Evolutionary conservation across 2,329 filamentous ascomycete genomes (phyloP).

Genomic region (Moelleriella libera): DNA sequence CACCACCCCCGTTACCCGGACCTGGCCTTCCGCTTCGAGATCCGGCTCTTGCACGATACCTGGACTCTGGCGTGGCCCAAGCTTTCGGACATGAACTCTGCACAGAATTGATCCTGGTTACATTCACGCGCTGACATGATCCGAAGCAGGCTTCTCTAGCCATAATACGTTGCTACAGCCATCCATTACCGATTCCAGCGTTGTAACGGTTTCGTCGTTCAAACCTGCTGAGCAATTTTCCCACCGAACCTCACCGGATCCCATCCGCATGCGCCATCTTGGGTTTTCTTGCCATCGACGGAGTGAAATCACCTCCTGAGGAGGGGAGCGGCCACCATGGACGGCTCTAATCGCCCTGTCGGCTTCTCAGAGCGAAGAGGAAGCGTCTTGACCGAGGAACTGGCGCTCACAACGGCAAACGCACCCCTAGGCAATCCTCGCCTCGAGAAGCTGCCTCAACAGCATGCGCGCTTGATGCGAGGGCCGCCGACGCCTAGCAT

Average conservation of each 20-base stretch:
- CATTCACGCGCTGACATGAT: constrained; percentile 7
- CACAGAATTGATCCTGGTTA: neutral
- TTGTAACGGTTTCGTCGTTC: neutral
- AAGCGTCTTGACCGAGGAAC: constrained; percentile 41
- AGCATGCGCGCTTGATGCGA: constrained; percentile 26
- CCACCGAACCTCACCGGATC: neutral
- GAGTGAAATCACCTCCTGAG: neutral
- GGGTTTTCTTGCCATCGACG: neutral
- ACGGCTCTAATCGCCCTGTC: constrained; percentile 29
- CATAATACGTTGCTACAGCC: neutral
- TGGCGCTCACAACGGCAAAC: constrained; percentile 37
- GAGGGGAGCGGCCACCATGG: constrained; percentile 11
- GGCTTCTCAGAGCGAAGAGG: constrained; percentile 49
- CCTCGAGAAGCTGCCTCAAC: constrained; percentile 34
- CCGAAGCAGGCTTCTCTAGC: constrained; percentile 2
- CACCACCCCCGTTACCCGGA: neutral
- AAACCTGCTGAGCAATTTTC: neutral
- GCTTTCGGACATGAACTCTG: neutral
- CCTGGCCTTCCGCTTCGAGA: too few relatives aligned
- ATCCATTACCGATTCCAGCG: neutral
- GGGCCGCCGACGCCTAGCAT: constrained; percentile 54
- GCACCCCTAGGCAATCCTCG: constrained; percentile 25
- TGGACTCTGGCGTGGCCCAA: neutral
- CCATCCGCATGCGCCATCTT: neutral
- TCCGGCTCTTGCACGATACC: neutral